Base-by-base conservation (phyloP, 805 yeast species). In the Cyberlindnera euphorbiiphila region DNA sequence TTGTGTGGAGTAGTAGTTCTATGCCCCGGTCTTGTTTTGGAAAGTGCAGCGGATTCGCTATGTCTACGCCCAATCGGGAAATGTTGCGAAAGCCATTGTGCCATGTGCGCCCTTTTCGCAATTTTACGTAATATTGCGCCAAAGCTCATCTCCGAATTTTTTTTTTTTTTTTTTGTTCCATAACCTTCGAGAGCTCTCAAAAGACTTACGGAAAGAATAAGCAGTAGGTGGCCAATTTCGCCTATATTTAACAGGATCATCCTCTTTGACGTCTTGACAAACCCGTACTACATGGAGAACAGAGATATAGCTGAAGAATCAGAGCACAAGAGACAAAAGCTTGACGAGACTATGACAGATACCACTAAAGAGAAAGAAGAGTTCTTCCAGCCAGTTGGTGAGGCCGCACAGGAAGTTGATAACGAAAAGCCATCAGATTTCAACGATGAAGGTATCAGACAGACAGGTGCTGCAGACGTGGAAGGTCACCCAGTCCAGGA, bases 401-500 rank as follows among this genome's bases (percentile, higher is more conserved):
- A 72, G 31, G 72, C 72, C 25, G 84, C 75, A 15, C 72, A 71
- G 47, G 69, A 63, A 31, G 64, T 74, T 24, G 68, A 61, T 28
- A 57, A 60, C 21, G 53, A 54, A 30, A 31, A 37, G 7, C 51
- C 22, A n/a, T 31, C 27, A 13, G 42, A 46, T 26, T 42, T 41
- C 36, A 43, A 54, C 34, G 57, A 52, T 16, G 66, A 65, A 29
- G 81, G 74, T 18, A 69, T 83, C 30, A 69, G 68, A 39, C 62
- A 71, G 25, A 85, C 94, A 1, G 95, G 93, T 16, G 91, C 89
- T 17, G 65, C 65, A 5, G 96, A 87, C 58, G 81, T 83, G 9
- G 81, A 79, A 59, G 96, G 96, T 5, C 93, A 87, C 50, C 95
- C 96, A 2, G 95, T 93, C 14, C 97, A 89, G 60, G 98, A 93